Percentiles rank a stretch among this genome's conserved stretches.
These are phyloP conservation scores for Termitomyces sp. DNA, from an alignment of 768 basidiomycete genomes.

Conservation along the genomic window DNA sequence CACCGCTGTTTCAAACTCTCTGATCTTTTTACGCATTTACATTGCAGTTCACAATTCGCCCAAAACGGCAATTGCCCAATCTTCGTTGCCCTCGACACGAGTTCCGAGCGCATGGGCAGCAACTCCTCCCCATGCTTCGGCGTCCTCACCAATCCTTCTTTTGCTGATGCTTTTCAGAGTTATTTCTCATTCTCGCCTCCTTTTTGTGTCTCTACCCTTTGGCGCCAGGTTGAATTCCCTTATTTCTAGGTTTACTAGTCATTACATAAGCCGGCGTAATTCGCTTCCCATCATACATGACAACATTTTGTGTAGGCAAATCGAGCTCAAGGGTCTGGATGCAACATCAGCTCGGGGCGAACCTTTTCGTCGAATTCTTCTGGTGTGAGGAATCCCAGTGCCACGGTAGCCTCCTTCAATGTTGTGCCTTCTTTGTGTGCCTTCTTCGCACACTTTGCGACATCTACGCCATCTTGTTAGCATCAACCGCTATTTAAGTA, in stretches of 20 bases:
- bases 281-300: slow-evolving; percentile 10
- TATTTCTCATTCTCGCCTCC: slow-evolving; percentile 7
- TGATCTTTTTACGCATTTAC: slow-evolving; percentile 30
- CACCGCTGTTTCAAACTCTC: slow-evolving; percentile 27
- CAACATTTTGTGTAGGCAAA: background rate
- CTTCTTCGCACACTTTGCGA: slow-evolving; percentile 98
- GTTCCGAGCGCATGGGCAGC: slow-evolving; percentile 6
- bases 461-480: slow-evolving; percentile 52
- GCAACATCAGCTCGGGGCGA: slow-evolving; percentile 86
- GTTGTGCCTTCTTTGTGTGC: slow-evolving; percentile 99
- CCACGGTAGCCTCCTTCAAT: slow-evolving; percentile 90
- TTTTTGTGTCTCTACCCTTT: slow-evolving; percentile 1
- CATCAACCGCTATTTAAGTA: slow-evolving; percentile 5
- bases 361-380: slow-evolving; percentile 97
- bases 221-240: background rate
- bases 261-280: slow-evolving; percentile 12
- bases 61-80: slow-evolving; percentile 20
- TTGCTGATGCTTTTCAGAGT: slow-evolving; percentile 19
- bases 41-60: slow-evolving; percentile 26
- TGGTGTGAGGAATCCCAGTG: slow-evolving; percentile 78
- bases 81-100: slow-evolving; percentile 6
- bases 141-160: slow-evolving; percentile 15
- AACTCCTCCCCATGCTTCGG: background rate
- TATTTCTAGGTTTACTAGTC: slow-evolving; percentile 3
- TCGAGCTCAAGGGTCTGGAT: slow-evolving; percentile 41